Evolutionary conservation across 139 green algal species (phyloP).

Genomic region (Picochlorum sp.): DNA sequence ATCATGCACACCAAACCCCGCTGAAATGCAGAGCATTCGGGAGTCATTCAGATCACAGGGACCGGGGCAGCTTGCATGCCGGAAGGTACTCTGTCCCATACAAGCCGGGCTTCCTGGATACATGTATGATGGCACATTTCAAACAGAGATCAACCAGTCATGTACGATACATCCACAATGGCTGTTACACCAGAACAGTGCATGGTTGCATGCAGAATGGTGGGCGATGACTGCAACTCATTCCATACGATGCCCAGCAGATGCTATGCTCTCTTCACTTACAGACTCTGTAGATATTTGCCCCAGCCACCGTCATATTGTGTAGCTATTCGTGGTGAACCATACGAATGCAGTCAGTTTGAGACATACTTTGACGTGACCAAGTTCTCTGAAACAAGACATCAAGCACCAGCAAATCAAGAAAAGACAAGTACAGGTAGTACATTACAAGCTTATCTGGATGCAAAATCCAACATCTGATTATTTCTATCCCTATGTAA

Average conservation of each 20-base stretch:
- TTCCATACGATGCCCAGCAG: conserved; percentile 34
- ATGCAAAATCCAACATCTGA: too few species aligned
- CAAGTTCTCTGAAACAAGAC: neutral
- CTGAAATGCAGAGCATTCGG: conserved; percentile 4
- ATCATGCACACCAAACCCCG: neutral
- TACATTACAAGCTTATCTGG: too few species aligned
- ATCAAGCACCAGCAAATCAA: too few species aligned
- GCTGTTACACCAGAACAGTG: conserved; percentile 18
- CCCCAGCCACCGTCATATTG: conserved; percentile 10
- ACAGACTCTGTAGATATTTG: too few species aligned
- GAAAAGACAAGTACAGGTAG: too few species aligned
- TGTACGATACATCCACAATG: conserved; percentile 5
- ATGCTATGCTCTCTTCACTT: neutral
- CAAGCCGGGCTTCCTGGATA: conserved; percentile 36
- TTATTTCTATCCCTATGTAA: too few species aligned
- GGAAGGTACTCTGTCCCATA: conserved; percentile 37
- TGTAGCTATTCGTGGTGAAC: conserved; percentile 11
- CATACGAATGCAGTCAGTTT: conserved; percentile 38
- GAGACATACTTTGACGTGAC: conserved; percentile 38
- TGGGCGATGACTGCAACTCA: conserved; percentile 22
- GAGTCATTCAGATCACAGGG: conserved; percentile 25
- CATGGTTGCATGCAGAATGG: conserved; percentile 32
- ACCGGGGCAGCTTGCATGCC: conserved; percentile 26
- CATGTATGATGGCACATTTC: conserved; percentile 31
- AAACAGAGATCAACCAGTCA: too few species aligned